Evolutionary conservation across 805 yeast genomes (phyloP), one percentile per base, ranked within the genome.

Genomic region (Kazachstania kunashirensis): DNA sequence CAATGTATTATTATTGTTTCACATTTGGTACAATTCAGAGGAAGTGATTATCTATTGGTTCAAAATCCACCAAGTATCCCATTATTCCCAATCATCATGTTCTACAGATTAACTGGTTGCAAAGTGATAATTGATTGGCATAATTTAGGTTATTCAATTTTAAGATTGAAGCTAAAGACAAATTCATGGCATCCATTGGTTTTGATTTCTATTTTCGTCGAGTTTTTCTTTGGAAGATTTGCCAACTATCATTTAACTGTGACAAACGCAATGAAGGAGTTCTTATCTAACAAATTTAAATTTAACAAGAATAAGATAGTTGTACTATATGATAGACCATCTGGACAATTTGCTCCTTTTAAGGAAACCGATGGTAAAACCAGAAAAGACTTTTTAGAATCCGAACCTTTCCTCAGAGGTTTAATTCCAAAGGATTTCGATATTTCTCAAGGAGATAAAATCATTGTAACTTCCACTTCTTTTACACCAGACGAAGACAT

Each of bases 401-500:
- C 39, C 14, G 54, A 45, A 8, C 39, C 53, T 5, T 58, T 71
- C 19, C 53, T 70, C 1, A 51, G 59, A 28, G 49, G 57, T 12
- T 65, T 66, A 10, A 31, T 55, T 8, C 61, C 57, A 16, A 23
- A 47, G 7, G 55, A 54, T 13, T 63, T 63, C 33, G 57, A 66
- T 42, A 42, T 57, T 6, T 37, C 46, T 0, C 54, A 45, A 6
- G 62, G 59, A 4, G 82, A 78, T 50, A 76, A 76, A 45, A 65
- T 89, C n/a, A 47, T 92, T 11, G 75, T 89, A 3, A 79, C 89
- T 0, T 80, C 96, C 0, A 89, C 99, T 0, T 85, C 96, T 1
- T 92, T 86, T 55, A 89, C 99, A 0, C 92, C 94, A 1, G 99
- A 92, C 58, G 99, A 92, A 58, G 95, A 92, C 55, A 75, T 92